Conservation (phyloP, 768 basidiomycete species). For the Flagelloscypha sp. region DNA sequence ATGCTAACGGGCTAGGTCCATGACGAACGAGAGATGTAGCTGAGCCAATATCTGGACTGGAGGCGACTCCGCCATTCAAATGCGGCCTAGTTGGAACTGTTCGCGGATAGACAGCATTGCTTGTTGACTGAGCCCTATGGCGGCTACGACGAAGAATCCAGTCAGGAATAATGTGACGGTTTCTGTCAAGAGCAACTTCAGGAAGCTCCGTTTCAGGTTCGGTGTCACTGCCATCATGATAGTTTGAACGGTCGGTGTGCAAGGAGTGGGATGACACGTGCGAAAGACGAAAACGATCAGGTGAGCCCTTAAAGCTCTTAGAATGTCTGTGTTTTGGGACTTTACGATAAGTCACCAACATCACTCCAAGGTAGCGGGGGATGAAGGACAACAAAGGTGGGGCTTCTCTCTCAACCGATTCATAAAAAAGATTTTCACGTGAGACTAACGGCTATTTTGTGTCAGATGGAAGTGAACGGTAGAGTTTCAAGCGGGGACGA, state of each 20-base stretch:
- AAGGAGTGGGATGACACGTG: too few species aligned
- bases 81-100: slow-evolving; percentile 30
- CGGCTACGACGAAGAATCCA: slow-evolving; percentile 66
- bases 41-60: slow-evolving; percentile 59
- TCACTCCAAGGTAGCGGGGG: slow-evolving; percentile 96
- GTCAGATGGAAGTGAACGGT: slow-evolving; percentile 12
- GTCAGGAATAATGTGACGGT: slow-evolving; percentile 94
- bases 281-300: too few species aligned
- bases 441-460: slow-evolving; percentile 80
- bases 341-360: slow-evolving; percentile 93
- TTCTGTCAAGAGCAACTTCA: slow-evolving; percentile 85
- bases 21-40: slow-evolving; percentile 15
- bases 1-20: slow-evolving; percentile 34
- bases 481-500: slow-evolving; percentile 20
- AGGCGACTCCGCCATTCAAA: slow-evolving; percentile 48
- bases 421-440: slow-evolving; percentile 96
- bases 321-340: slow-evolving; percentile 56
- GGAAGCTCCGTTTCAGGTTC: slow-evolving; percentile 78
- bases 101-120: slow-evolving; percentile 31
- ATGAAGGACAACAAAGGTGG: slow-evolving; percentile 91
- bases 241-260: too few species aligned
- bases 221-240: slow-evolving; percentile 33
- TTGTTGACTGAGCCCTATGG: slow-evolving; percentile 42
- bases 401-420: slow-evolving; percentile 88
- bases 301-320: too few species aligned